Percentiles rank a stretch among this genome's conserved stretches.
Evolutionary conservation across 441 rosid species (phyloP).

Genomic region (Corymbia citriodora): DNA sequence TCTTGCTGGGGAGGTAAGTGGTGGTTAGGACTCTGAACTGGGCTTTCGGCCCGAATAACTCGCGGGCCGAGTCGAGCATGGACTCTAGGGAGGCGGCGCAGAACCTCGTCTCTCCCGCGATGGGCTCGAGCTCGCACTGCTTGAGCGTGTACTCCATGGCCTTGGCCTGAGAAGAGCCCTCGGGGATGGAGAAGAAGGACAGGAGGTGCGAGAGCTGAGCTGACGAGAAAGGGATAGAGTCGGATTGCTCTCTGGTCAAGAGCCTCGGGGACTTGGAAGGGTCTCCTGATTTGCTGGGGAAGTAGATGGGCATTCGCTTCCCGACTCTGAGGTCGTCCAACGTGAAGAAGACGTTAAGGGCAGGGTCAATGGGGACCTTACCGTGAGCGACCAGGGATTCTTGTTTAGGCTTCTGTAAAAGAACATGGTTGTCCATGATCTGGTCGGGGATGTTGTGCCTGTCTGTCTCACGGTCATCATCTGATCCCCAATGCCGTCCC

Average conservation of each 20-base stretch:
- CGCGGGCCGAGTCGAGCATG: constrained; percentile 53
- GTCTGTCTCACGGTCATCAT: background rate
- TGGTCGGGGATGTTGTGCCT: background rate
- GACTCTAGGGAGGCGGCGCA: constrained; percentile 73
- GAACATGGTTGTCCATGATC: background rate
- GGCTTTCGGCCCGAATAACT: constrained; percentile 30
- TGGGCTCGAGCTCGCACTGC: constrained; percentile 39
- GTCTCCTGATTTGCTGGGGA: constrained; percentile 23
- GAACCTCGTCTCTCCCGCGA: constrained; percentile 44
- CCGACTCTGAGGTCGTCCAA: constrained; percentile 39
- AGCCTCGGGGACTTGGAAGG: constrained; percentile 42
- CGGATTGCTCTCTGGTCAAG: constrained; percentile 52
- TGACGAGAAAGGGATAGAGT: constrained; percentile 58
- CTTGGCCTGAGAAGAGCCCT: constrained; percentile 59
- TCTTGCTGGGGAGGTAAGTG: background rate
- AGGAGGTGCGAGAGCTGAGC: constrained; percentile 43
- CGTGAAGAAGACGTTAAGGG: constrained; percentile 47
- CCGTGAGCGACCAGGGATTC: background rate
- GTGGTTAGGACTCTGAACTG: constrained; percentile 37
- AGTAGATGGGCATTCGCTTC: constrained; percentile 33
- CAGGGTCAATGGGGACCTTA: constrained; percentile 24
- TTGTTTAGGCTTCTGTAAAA: background rate
- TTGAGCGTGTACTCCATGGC: constrained; percentile 53
- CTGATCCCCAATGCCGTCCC: background rate
- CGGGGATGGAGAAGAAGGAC: constrained; percentile 44